Conservation (phyloP, 225 moss, liverwort and hornwort genomes). For the Thuidium tamariscinum region DNA sequence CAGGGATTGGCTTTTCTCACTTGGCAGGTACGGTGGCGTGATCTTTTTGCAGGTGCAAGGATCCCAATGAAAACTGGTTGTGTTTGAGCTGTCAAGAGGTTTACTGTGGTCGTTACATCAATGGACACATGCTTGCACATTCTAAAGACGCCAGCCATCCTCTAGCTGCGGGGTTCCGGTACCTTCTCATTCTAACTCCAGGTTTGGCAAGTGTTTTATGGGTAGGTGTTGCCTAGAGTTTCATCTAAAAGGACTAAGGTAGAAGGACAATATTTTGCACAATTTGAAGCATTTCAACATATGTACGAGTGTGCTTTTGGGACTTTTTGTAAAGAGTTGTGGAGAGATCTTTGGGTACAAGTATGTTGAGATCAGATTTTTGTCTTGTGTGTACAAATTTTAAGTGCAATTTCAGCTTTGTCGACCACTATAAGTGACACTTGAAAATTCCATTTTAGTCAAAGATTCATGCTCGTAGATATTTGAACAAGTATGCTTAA, state of each 20-base stretch:
- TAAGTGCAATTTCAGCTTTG: background rate
- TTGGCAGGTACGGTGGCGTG: background rate
- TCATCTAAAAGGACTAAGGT: background rate
- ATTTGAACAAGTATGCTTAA: background rate
- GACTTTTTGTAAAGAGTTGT: background rate
- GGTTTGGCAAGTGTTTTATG: background rate
- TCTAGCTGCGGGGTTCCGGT: constrained; percentile 43
- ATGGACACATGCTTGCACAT: constrained; percentile 57
- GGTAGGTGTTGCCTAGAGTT: background rate
- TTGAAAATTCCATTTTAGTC: background rate
- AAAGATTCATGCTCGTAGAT: background rate
- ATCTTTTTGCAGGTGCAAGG: constrained; percentile 31
- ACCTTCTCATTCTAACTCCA: background rate
- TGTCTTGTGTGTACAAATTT: too few relatives aligned
- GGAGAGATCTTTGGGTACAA: background rate
- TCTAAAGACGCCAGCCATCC: constrained; percentile 36
- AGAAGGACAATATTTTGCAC: background rate
- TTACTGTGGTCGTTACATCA: constrained; percentile 49
- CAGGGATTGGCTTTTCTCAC: background rate
- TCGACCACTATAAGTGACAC: background rate
- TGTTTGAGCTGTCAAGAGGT: constrained; percentile 45
- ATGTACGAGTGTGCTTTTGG: background rate
- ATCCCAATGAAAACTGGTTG: constrained; percentile 49
- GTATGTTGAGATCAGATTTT: background rate
- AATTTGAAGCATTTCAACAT: background rate